phyloP scores from a whole-genome alignment of 129 eudicot species.

The Saussurea involucrata region DNA sequence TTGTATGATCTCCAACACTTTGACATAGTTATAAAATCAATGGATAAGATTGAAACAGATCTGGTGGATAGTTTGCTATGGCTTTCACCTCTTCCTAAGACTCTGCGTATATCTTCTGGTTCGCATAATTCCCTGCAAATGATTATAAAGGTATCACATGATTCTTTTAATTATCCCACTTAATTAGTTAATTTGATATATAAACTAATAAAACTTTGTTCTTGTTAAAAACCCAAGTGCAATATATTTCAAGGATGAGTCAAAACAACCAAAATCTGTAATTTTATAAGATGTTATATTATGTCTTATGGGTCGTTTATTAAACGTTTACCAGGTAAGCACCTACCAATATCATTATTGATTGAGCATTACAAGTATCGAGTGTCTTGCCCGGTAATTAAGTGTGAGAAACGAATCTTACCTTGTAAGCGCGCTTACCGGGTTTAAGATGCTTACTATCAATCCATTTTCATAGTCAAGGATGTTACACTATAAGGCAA shows the following conservation, averaged over 20 bases:
- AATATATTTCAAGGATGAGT: background rate
- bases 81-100: conserved; percentile 37
- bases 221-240: too few relatives aligned
- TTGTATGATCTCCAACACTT: conserved; percentile 25
- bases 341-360: too few relatives aligned
- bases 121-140: background rate
- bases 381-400: too few relatives aligned
- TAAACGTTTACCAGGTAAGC: too few relatives aligned
- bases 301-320: too few relatives aligned
- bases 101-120: conserved; percentile 9
- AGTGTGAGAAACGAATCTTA: too few relatives aligned
- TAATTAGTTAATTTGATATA: background rate
- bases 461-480: too few relatives aligned
- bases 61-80: conserved; percentile 33
- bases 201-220: background rate
- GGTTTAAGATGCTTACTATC: too few relatives aligned
- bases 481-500: too few relatives aligned
- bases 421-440: too few relatives aligned
- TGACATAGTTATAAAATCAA: conserved; percentile 7
- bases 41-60: conserved; percentile 11
- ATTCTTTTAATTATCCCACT: background rate
- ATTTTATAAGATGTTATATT: background rate
- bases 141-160: conserved; percentile 18
- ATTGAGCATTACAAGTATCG: too few relatives aligned
- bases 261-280: background rate